Conservation (phyloP, 2,329 filamentous ascomycete species). For the Zymoseptoria passerinii region DNA sequence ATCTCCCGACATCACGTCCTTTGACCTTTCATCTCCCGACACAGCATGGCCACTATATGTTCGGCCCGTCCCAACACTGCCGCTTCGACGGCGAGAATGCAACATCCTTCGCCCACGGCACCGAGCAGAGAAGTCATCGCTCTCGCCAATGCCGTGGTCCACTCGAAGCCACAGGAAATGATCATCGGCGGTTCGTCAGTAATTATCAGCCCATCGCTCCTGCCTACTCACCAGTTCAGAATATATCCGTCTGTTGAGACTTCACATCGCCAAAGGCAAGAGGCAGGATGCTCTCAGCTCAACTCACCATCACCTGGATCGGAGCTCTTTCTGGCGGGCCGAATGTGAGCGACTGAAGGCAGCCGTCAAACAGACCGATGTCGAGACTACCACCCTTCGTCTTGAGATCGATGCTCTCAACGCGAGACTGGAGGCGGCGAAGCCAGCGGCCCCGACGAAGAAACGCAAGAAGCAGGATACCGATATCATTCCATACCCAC, state of each 20-base stretch:
- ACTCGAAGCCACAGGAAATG: slow-evolving; percentile 31
- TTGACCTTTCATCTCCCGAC: background rate
- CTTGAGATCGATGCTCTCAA: slow-evolving; percentile 20
- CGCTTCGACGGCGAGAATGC: background rate
- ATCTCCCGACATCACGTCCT: background rate
- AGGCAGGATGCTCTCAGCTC: slow-evolving; percentile 20
- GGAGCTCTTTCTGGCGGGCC: slow-evolving; percentile 33
- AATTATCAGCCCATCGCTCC: background rate
- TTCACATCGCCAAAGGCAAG: slow-evolving; percentile 25
- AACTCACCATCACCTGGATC: slow-evolving; percentile 31
- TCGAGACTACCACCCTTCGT: slow-evolving; percentile 15
- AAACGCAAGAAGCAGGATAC: slow-evolving; percentile 25
- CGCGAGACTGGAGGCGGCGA: slow-evolving; percentile 10
- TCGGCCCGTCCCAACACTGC: background rate
- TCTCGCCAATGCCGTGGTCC: slow-evolving; percentile 25
- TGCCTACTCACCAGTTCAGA: slow-evolving; percentile 14
- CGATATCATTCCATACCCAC: slow-evolving; percentile 19
- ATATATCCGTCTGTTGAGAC: slow-evolving; percentile 28
- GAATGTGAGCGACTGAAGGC: slow-evolving; percentile 21
- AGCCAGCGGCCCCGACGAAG: slow-evolving; percentile 9
- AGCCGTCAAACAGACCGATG: slow-evolving; percentile 12
- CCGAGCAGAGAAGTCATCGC: slow-evolving; percentile 16
- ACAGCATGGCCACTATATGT: background rate
- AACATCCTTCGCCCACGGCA: background rate
- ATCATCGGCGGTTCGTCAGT: slow-evolving; percentile 22